A percentile compares a stretch with the other conserved stretches of the same genome.
Conservation (phyloP, 2,329 filamentous ascomycete species). For the Trichoderma oligosporum region DNA sequence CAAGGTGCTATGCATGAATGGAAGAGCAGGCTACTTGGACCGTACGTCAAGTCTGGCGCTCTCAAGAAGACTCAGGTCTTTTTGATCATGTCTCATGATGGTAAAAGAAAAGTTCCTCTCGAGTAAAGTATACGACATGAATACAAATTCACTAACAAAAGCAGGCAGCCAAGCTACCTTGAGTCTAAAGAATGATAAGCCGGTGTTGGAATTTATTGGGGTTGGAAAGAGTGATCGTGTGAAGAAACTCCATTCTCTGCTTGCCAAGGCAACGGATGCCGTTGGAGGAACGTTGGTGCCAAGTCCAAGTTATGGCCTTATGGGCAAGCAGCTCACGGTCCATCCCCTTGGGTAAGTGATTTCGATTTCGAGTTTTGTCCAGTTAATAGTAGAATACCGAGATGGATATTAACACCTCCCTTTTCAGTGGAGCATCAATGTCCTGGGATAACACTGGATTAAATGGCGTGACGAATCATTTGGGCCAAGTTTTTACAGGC, state of each 20-base stretch:
- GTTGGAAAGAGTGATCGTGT: constrained; percentile 55
- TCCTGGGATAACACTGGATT: constrained; percentile 53
- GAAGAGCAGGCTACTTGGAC: constrained; percentile 55
- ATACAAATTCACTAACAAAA: not conserved
- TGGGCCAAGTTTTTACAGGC: constrained; percentile 57
- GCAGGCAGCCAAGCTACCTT: constrained; percentile 56
- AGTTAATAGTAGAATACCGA: not conserved
- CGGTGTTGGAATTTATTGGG: constrained; percentile 56
- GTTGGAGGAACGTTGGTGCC: constrained; percentile 59
- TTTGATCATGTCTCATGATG: constrained; percentile 64
- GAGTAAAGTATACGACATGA: not conserved
- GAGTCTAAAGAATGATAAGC: constrained; percentile 56
- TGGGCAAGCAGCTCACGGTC: constrained; percentile 59
- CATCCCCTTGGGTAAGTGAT: constrained; percentile 53
- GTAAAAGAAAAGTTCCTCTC: constrained; percentile 29
- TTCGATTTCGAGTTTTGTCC: too few species aligned
- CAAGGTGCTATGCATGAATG: constrained; percentile 19
- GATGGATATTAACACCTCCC: not conserved
- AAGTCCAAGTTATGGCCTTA: constrained; percentile 54
- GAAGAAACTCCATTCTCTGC: constrained; percentile 47
- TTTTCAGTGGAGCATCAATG: constrained; percentile 57
- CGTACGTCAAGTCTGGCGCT: constrained; percentile 53
- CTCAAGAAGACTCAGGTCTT: constrained; percentile 60
- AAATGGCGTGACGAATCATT: constrained; percentile 58
- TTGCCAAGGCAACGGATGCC: constrained; percentile 52